A percentile compares a stretch with the other conserved stretches of the same genome.
phyloP scores from a whole-genome alignment of 208 protist species.

The Leishmania amazonensis region DNA sequence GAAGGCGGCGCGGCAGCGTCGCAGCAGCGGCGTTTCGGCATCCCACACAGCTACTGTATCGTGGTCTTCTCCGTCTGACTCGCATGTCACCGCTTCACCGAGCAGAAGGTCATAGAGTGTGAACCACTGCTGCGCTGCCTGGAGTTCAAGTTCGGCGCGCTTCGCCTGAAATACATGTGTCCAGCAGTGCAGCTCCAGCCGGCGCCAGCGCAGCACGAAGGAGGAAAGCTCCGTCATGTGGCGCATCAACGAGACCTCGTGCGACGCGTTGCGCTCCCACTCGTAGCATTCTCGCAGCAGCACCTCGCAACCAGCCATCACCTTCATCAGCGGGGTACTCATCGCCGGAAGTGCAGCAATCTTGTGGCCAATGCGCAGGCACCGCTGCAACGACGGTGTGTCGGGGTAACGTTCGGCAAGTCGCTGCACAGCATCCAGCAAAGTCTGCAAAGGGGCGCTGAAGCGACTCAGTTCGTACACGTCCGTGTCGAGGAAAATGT shows the following conservation, averaged over 20 bases:
- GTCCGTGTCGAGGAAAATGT: slow-evolving; percentile 92
- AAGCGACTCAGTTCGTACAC: slow-evolving; percentile 78
- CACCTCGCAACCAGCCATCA: slow-evolving; percentile 95
- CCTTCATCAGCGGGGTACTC: slow-evolving; percentile 92
- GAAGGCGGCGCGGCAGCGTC: slow-evolving; percentile 54
- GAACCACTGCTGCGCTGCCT: slow-evolving; percentile 78
- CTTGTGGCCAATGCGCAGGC: slow-evolving; percentile 77
- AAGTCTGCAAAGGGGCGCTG: slow-evolving; percentile 57
- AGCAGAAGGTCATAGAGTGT: slow-evolving; percentile 74
- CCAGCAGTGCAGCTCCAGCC: slow-evolving; percentile 97
- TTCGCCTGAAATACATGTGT: slow-evolving; percentile 86
- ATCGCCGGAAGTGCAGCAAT: slow-evolving; percentile 89
- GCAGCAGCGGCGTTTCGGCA: slow-evolving; percentile 10
- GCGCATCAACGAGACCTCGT: slow-evolving; percentile 84
- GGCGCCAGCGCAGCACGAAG: slow-evolving; percentile 97
- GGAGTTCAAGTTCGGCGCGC: slow-evolving; percentile 69
- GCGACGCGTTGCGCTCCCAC: slow-evolving; percentile 96
- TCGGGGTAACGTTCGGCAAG: slow-evolving; percentile 92
- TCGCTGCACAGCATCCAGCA: slow-evolving; percentile 61
- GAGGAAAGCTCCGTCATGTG: slow-evolving; percentile 90
- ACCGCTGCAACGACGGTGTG: slow-evolving; percentile 86
- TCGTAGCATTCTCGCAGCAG: slow-evolving; percentile 94
- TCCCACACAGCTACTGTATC: slow-evolving; percentile 23
- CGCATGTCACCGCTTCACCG: slow-evolving; percentile 1
- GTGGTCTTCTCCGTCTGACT: background rate